Evolutionary conservation across 2,329 filamentous ascomycete species (phyloP).

Genomic region (Aspergillus tanneri): DNA sequence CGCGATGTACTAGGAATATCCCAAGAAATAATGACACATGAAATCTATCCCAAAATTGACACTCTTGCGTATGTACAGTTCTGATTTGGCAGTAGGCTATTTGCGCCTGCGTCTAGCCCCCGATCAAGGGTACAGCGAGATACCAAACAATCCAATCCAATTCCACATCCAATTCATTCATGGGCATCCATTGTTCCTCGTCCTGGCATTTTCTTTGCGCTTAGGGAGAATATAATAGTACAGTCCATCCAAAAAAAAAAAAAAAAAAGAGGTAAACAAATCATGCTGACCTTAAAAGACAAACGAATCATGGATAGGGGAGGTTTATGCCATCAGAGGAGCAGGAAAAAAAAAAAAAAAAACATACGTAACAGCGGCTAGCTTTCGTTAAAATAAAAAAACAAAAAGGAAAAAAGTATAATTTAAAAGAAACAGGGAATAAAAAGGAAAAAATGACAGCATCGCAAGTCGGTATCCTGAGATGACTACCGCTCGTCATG

Average conservation of each 20-base stretch:
- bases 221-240: slow-evolving; percentile 24
- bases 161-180: slow-evolving; percentile 18
- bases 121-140: slow-evolving; percentile 8
- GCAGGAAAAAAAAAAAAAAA: slow-evolving; percentile 8
- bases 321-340: slow-evolving; percentile 11
- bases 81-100: slow-evolving; percentile 18
- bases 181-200: slow-evolving; percentile 18
- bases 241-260: slow-evolving; percentile 19
- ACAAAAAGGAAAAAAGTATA: slow-evolving; percentile 17
- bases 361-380: background rate
- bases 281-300: slow-evolving; percentile 7
- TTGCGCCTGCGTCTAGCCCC: slow-evolving; percentile 16
- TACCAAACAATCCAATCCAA: slow-evolving; percentile 11
- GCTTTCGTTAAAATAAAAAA: background rate
- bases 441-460: slow-evolving; percentile 10
- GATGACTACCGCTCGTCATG: slow-evolving; percentile 33
- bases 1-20: background rate
- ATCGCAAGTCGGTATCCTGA: slow-evolving; percentile 18
- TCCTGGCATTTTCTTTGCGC: slow-evolving; percentile 19
- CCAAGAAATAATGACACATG: slow-evolving; percentile 5
- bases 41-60: slow-evolving; percentile 24
- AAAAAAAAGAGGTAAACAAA: slow-evolving; percentile 11
- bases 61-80: slow-evolving; percentile 27
- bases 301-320: background rate
- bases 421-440: slow-evolving; percentile 21